These are phyloP conservation scores for Fusarium nanum DNA, from an alignment of 2,329 filamentous ascomycete genomes.

Conservation along the genomic window DNA sequence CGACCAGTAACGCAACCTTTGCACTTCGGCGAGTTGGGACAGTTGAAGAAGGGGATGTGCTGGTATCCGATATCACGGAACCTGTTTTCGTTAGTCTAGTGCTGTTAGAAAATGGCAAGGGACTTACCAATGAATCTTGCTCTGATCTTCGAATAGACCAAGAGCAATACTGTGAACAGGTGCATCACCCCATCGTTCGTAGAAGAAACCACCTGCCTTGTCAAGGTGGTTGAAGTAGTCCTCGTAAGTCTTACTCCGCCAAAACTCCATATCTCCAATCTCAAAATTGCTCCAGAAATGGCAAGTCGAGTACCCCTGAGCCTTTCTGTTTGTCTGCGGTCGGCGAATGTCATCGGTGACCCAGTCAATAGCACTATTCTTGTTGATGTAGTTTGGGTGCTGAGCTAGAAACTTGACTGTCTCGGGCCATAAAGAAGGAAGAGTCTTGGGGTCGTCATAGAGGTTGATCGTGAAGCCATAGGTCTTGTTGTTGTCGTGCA, in stretches of 20 bases:
- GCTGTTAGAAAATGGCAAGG: neutral
- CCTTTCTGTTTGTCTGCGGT: constrained; percentile 81
- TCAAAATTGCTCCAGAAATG: constrained; percentile 99
- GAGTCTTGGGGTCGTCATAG: constrained; percentile 89
- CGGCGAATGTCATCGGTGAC: constrained; percentile 80
- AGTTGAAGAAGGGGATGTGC: constrained; percentile 98
- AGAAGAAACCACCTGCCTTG: constrained; percentile 97
- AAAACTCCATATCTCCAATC: constrained; percentile 92
- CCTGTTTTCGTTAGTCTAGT: constrained; percentile 62
- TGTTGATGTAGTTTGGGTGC: constrained; percentile 82
- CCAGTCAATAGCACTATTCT: constrained; percentile 90
- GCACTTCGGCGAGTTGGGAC: constrained; percentile 95
- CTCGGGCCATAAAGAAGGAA: constrained; percentile 94
- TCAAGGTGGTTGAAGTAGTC: constrained; percentile 98
- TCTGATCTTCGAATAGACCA: constrained; percentile 90
- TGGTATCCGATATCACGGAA: constrained; percentile 99
- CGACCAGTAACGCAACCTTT: constrained; percentile 86
- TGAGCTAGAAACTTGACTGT: constrained; percentile 89
- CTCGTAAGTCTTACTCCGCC: constrained; percentile 88
- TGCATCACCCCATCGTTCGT: constrained; percentile 98
- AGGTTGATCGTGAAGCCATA: constrained; percentile 99
- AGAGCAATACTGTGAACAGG: constrained; percentile 95
- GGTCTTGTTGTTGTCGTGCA: constrained; percentile 98
- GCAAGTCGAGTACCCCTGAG: constrained; percentile 95
- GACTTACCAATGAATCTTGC: constrained; percentile 89